Percentiles rank a stretch among this genome's conserved stretches.
Conservation (phyloP, 2,329 filamentous ascomycete genomes). For the Fusarium anthophilum region DNA sequence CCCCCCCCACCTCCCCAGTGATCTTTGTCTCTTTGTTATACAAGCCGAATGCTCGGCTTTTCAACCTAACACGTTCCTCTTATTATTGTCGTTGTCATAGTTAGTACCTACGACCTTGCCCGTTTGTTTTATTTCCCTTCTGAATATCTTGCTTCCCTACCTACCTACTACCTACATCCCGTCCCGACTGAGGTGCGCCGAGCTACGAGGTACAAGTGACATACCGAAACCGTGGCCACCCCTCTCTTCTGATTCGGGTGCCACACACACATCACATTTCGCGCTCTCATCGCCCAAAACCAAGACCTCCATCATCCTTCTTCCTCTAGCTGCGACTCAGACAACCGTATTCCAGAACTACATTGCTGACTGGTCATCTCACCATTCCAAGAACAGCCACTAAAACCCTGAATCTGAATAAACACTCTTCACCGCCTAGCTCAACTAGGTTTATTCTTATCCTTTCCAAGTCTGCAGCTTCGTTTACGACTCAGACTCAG, state of each 20-base stretch:
- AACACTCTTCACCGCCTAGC: conserved; percentile 37
- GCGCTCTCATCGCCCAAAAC: conserved; percentile 19
- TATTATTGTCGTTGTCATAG: background rate
- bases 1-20: background rate
- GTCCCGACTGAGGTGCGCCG: background rate
- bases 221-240: conserved; percentile 5
- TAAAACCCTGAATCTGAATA: conserved; percentile 36
- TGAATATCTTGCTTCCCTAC: background rate
- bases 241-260: conserved; percentile 19
- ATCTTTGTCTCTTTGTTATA: conserved; percentile 20
- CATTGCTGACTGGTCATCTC: conserved; percentile 41
- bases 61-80: background rate
- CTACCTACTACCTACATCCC: background rate
- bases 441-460: conserved; percentile 14
- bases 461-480: conserved; percentile 10
- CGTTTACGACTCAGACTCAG: conserved; percentile 19
- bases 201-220: conserved; percentile 22
- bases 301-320: conserved; percentile 26
- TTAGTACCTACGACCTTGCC: background rate
- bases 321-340: conserved; percentile 33
- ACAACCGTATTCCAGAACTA: conserved; percentile 31
- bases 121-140: conserved; percentile 2
- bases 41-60: background rate
- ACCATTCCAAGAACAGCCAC: conserved; percentile 44
- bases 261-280: conserved; percentile 29